phyloP scores from a whole-genome alignment of 1,139 yeast genomes.

The Hyphopichia khmerensis region DNA sequence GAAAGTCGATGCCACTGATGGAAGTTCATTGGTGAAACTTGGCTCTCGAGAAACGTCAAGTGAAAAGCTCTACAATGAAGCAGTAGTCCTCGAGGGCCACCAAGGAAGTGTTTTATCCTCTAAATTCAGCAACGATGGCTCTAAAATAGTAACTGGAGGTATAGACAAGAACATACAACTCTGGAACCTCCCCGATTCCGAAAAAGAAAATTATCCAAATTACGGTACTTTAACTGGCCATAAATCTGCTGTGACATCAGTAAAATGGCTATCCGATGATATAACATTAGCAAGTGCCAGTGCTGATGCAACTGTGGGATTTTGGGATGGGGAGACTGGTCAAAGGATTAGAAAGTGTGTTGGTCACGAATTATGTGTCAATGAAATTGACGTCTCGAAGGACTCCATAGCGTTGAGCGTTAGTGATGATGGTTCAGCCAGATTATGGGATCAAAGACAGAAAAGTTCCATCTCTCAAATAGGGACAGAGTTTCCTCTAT shows the following conservation, averaged over 20 bases:
- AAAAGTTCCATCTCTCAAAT: conserved; percentile 40
- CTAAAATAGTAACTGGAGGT: conserved; percentile 52
- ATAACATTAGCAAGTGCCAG: conserved; percentile 40
- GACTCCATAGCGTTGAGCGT: conserved; percentile 48
- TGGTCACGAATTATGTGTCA: conserved; percentile 56
- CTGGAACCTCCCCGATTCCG: conserved; percentile 42
- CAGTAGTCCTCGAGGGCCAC: conserved; percentile 44
- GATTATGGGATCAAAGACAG: conserved; percentile 64
- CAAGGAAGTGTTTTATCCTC: conserved; percentile 47
- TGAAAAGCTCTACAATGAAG: conserved; percentile 12
- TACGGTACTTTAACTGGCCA: conserved; percentile 46
- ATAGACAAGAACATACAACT: conserved; percentile 44
- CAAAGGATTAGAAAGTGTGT: conserved; percentile 49
- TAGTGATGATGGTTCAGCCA: conserved; percentile 63
- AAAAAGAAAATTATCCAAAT: conserved; percentile 25
- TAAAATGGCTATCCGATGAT: conserved; percentile 45
- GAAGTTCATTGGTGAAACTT: background rate
- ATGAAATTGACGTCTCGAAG: conserved; percentile 41
- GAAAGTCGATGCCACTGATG: conserved; percentile 3
- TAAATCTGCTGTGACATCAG: conserved; percentile 50
- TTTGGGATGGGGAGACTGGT: conserved; percentile 61
- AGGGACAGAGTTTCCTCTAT: conserved; percentile 54
- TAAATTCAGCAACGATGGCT: conserved; percentile 43
- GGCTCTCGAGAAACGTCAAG: background rate
- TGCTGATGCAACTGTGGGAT: conserved; percentile 51